Conservation (phyloP, 768 basidiomycete species). For the Lentinula raphanica region DNA sequence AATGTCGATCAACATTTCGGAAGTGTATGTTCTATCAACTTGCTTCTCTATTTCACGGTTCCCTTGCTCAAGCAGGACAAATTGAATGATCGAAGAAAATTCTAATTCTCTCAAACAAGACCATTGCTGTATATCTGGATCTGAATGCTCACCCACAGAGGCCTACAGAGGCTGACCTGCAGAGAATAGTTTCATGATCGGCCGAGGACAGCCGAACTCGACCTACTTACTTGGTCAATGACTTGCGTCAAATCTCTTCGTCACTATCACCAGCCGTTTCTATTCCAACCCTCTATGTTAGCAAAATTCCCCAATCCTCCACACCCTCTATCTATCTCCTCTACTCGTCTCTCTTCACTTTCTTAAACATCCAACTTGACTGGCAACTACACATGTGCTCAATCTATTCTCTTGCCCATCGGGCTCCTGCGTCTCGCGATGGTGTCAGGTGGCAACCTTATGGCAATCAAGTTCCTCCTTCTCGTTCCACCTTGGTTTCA, state of each 20-base stretch:
- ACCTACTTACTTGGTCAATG: slow-evolving; percentile 37
- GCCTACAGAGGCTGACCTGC: slow-evolving; percentile 21
- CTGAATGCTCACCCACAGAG: slow-evolving; percentile 3
- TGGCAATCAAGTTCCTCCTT: slow-evolving; percentile 35
- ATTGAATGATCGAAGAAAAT: too few relatives aligned
- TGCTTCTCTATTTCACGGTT: too few relatives aligned
- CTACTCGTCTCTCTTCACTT: slow-evolving; percentile 16
- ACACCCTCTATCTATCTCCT: slow-evolving; percentile 13
- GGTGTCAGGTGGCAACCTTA: slow-evolving; percentile 83
- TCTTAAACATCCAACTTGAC: slow-evolving; percentile 21
- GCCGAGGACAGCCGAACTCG: slow-evolving; percentile 10
- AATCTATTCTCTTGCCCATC: slow-evolving; percentile 52
- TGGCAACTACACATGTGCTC: slow-evolving; percentile 11
- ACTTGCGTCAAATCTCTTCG: slow-evolving; percentile 23
- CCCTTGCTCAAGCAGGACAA: too few relatives aligned
- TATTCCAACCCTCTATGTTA: not conserved
- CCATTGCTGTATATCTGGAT: slow-evolving; percentile 15
- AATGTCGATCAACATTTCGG: too few relatives aligned
- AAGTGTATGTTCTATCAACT: too few relatives aligned
- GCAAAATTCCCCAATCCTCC: slow-evolving; percentile 7
- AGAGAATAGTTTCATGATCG: slow-evolving; percentile 35
- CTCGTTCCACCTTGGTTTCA: slow-evolving; percentile 31
- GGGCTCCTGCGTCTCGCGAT: slow-evolving; percentile 63
- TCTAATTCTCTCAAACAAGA: not conserved
- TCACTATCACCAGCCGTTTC: slow-evolving; percentile 17